A percentile compares a stretch with the other conserved stretches of the same genome.
phyloP scores from a whole-genome alignment of 192 early-diverging fungal genomes.

The Helicostylum pulchrum region DNA sequence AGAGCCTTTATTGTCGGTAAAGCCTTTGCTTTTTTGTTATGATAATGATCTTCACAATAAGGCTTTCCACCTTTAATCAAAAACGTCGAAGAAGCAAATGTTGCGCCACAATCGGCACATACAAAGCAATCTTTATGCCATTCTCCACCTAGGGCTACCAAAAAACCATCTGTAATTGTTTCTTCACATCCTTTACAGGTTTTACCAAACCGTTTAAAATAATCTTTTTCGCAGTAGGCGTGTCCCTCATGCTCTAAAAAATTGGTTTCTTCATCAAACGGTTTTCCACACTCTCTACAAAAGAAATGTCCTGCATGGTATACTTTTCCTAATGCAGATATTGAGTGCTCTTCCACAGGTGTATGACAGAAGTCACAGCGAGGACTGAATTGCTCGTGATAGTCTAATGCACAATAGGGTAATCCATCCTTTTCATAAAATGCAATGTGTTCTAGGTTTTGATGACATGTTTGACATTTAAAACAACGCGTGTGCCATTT shows the following conservation, averaged over 20 bases:
- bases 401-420: conserved; percentile 56
- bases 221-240: conserved; percentile 59
- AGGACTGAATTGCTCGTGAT: conserved; percentile 51
- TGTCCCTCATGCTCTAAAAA: conserved; percentile 54
- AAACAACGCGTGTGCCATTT: conserved; percentile 57
- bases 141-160: conserved; percentile 47
- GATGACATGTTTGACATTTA: conserved; percentile 42
- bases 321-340: conserved; percentile 49
- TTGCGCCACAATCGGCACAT: conserved; percentile 34
- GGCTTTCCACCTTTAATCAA: conserved; percentile 6
- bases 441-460: conserved; percentile 44
- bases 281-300: conserved; percentile 53
- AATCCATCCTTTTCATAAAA: conserved; percentile 54
- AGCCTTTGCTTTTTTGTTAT: not conserved
- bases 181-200: conserved; percentile 51
- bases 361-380: conserved; percentile 55
- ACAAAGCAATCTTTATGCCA: conserved; percentile 61
- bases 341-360: conserved; percentile 47
- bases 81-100: conserved; percentile 10
- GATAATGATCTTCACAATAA: conserved; percentile 9
- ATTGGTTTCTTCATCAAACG: conserved; percentile 44
- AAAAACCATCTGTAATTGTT: conserved; percentile 47
- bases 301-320: conserved; percentile 59
- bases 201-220: conserved; percentile 42
- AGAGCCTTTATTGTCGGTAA: not conserved